These are phyloP conservation scores for Gnomoniopsis smithogilvyi DNA, from an alignment of 2,329 filamentous ascomycete species.

Conservation along the genomic window DNA sequence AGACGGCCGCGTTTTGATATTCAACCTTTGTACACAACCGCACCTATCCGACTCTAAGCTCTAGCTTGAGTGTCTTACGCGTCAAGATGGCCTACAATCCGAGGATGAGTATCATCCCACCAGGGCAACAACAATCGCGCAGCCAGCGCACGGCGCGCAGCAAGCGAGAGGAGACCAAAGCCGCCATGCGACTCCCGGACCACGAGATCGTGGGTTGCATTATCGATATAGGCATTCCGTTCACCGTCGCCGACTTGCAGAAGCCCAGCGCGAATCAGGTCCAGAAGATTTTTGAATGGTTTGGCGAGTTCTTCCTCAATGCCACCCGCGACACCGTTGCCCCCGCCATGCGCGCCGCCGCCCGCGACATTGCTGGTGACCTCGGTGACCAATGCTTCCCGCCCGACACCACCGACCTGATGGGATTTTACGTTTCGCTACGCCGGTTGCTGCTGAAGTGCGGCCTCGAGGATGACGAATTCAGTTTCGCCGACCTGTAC, in stretches of 20 bases:
- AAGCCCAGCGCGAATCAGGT: conserved; percentile 94
- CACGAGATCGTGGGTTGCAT: conserved; percentile 94
- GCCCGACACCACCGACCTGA: conserved; percentile 84
- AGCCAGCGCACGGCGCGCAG: conserved; percentile 38
- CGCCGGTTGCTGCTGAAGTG: conserved; percentile 80
- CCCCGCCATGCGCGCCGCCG: conserved; percentile 89
- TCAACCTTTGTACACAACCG: neutral
- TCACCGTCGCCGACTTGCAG: conserved; percentile 80
- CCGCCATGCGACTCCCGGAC: conserved; percentile 59
- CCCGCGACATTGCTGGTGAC: conserved; percentile 78
- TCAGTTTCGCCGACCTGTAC: conserved; percentile 89
- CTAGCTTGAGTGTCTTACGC: neutral
- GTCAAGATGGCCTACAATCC: conserved; percentile 55
- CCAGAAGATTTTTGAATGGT: conserved; percentile 97
- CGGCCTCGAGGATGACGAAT: conserved; percentile 88
- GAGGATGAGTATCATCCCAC: conserved; percentile 59
- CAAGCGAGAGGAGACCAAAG: conserved; percentile 58
- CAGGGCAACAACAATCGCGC: conserved; percentile 48
- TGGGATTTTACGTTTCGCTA: conserved; percentile 91
- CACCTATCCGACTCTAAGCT: neutral
- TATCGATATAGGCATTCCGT: conserved; percentile 90
- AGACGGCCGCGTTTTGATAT: neutral
- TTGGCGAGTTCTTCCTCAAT: conserved; percentile 91
- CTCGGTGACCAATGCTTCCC: conserved; percentile 77
- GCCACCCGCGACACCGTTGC: conserved; percentile 90